A percentile compares a stretch with the other conserved stretches of the same genome.
phyloP scores from a whole-genome alignment of 345 rosid genomes.

The Lepidium aucheri region DNA sequence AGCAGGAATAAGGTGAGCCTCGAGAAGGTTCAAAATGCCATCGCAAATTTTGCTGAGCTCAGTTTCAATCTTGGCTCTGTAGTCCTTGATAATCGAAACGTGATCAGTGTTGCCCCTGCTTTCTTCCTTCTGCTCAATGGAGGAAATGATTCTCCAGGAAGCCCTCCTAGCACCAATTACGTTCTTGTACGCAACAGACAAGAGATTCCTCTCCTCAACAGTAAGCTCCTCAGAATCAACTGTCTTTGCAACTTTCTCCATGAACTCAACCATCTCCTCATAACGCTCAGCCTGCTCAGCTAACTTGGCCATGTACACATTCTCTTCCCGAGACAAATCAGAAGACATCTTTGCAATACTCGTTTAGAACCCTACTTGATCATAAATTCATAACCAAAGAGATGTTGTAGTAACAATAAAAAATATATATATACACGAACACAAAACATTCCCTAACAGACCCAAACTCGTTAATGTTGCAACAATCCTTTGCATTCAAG shows the following conservation, averaged over 20 bases:
- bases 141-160: slow-evolving; percentile 96
- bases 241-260: slow-evolving; percentile 91
- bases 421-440: not conserved
- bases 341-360: slow-evolving; percentile 38
- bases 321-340: slow-evolving; percentile 49
- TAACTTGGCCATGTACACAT: slow-evolving; percentile 93
- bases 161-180: slow-evolving; percentile 98
- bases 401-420: not conserved
- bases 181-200: slow-evolving; percentile 94
- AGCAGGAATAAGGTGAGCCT: slow-evolving; percentile 78
- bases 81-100: slow-evolving; percentile 67
- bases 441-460: not conserved
- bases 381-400: not conserved
- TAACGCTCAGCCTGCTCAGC: slow-evolving; percentile 98
- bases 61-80: slow-evolving; percentile 77
- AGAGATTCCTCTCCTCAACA: slow-evolving; percentile 90
- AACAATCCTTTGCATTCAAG: not conserved
- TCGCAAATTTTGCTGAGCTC: slow-evolving; percentile 91
- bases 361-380: not conserved
- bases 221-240: slow-evolving; percentile 83
- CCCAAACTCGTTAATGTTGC: not conserved
- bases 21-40: slow-evolving; percentile 80
- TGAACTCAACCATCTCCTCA: slow-evolving; percentile 96
- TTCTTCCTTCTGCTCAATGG: slow-evolving; percentile 98
- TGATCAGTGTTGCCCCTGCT: slow-evolving; percentile 87